Base-by-base conservation (phyloP, 495 filamentous ascomycete species). In the Aspergillus egyptiacus region DNA sequence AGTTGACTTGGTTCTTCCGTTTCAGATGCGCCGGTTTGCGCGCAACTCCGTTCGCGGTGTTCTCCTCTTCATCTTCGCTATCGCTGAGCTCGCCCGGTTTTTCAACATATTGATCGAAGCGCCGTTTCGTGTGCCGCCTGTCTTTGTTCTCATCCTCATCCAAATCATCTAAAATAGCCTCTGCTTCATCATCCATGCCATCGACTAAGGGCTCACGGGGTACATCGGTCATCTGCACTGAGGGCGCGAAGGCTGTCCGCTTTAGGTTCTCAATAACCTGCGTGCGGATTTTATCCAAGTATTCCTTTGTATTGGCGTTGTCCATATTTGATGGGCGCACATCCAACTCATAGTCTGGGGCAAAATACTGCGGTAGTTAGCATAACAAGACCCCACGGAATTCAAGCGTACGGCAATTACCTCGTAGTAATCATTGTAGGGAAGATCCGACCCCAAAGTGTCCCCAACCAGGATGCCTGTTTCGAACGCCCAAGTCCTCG, bases 281-380 rank as follows among this genome's bases (percentile, higher is more conserved):
- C 17, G 75, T 81, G 62, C 89, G 91, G 67, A 99, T 99, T 72
- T 96, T 96, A 55, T 95, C 86, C 3, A 98, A 78, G 51, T 99
- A 99, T 57, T 97, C 93, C 50, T 73, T 77, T 24, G 87, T 90
- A 62, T 99, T 99, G 14, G 91, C 88, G 57, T 99, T 99, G 63
- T 99, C 93, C 93, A 97, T 99, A 55, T 99, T 99, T 3, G 89
- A 95, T 8, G 93, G 79, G 11, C 89, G 85, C 14, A 99, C 93
- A 59, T 97, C 85, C 22, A 99, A 79, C 63, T 95, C 86, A 62
- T 93, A 99, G 59, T 99, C 93, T 1, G 93, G 93, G 6, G 86
- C 91, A 59, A 96, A 99, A 60, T 99, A 97, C 87, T 96, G 41
- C 35, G 14, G n/a, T 30, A n/a, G 51, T 52, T 30, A 65, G 54